Evolutionary conservation across 2,329 filamentous ascomycete species (phyloP).

Genomic region (Alternaria alternata): DNA sequence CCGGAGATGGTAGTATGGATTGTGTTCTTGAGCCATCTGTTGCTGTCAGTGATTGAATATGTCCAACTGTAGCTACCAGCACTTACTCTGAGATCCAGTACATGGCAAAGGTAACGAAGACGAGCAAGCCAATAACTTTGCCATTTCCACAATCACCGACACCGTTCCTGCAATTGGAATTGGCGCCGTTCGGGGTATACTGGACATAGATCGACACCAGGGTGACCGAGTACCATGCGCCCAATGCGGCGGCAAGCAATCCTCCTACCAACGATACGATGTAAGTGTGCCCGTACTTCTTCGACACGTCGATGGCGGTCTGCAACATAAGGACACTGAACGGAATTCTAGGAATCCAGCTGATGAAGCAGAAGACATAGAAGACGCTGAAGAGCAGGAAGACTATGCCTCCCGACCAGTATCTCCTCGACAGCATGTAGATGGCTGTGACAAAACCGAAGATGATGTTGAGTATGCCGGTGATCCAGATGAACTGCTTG

Average conservation of each 20-base stretch:
- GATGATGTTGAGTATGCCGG: conserved; percentile 68
- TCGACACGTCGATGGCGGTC: conserved; percentile 84
- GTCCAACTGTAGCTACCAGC: not conserved
- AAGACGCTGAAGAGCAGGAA: conserved; percentile 86
- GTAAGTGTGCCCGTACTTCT: conserved; percentile 85
- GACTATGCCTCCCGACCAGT: conserved; percentile 86
- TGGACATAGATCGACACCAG: conserved; percentile 86
- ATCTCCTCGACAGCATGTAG: conserved; percentile 79
- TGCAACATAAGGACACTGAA: conserved; percentile 91
- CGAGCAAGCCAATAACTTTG: conserved; percentile 83
- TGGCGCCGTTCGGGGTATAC: conserved; percentile 71
- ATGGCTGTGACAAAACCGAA: conserved; percentile 86
- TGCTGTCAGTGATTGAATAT: conserved; percentile 58
- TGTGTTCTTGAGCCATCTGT: conserved; percentile 83
- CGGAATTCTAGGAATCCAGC: conserved; percentile 86
- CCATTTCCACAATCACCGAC: conserved; percentile 73
- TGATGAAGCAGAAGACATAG: conserved; percentile 81
- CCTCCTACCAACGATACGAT: conserved; percentile 85
- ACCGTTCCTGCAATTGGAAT: conserved; percentile 62
- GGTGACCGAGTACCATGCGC: conserved; percentile 86
- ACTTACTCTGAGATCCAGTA: conserved; percentile 86
- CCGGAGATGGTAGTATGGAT: conserved; percentile 88
- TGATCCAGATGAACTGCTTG: conserved; percentile 92
- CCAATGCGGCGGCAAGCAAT: conserved; percentile 75
- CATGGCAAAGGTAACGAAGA: conserved; percentile 87